These are phyloP conservation scores for Tardiomyces blankii DNA, from an alignment of 1,139 yeast species.

Conservation along the genomic window DNA sequence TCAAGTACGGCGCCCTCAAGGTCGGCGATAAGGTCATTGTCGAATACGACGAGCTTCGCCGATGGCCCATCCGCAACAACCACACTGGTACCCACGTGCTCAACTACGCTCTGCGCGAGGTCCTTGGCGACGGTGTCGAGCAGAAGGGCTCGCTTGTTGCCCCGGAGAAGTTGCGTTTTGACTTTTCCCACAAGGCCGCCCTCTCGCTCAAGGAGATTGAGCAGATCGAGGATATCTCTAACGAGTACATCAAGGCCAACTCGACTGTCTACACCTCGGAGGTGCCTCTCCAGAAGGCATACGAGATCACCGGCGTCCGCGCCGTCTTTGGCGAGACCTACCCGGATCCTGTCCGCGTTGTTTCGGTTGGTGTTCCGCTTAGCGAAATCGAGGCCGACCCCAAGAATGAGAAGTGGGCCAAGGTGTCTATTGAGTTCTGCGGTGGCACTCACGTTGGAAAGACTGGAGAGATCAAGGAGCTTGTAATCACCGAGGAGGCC, in stretches of 20 bases:
- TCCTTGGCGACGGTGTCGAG: conserved; percentile 78
- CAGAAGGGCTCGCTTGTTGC: conserved; percentile 97
- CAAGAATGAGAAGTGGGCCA: conserved; percentile 57
- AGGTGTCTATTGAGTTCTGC: conserved; percentile 84
- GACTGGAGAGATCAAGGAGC: conserved; percentile 87
- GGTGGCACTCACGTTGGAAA: conserved; percentile 97
- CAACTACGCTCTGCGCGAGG: conserved; percentile 78
- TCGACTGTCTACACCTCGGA: conserved; percentile 70
- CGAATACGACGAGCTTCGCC: conserved; percentile 82
- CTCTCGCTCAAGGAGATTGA: conserved; percentile 58
- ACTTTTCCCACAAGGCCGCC: conserved; percentile 83
- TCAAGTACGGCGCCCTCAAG: conserved; percentile 63
- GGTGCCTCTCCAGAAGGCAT: conserved; percentile 63
- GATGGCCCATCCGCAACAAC: conserved; percentile 95
- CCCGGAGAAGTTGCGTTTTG: conserved; percentile 90
- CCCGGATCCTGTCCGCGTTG: conserved; percentile 98
- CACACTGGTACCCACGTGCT: conserved; percentile 97
- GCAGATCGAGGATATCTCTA: conserved; percentile 64
- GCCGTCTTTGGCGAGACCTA: conserved; percentile 98
- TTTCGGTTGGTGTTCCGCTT: conserved; percentile 85
- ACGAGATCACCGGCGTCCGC: conserved; percentile 71
- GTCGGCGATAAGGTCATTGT: conserved; percentile 70
- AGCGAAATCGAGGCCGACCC: conserved; percentile 71
- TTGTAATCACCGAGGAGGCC: conserved; percentile 82
- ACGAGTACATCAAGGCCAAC: conserved; percentile 60